These are phyloP conservation scores for Coniochaeta sp. DNA, from an alignment of 2,329 filamentous ascomycete genomes.

Conservation along the genomic window DNA sequence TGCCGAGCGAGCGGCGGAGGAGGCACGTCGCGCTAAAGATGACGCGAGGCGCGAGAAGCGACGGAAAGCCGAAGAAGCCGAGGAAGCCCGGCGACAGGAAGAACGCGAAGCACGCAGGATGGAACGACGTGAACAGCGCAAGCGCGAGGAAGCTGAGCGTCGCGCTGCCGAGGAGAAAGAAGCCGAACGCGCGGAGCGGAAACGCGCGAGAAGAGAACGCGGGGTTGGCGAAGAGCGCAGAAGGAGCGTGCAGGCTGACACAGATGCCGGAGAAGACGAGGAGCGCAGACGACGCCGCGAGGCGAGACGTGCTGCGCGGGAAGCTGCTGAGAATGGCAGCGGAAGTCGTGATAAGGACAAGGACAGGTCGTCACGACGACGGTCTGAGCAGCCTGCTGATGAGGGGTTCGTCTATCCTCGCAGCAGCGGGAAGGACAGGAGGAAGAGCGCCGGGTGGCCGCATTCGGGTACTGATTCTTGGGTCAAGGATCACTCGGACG, in stretches of 20 bases:
- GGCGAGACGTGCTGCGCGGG: constrained; percentile 37
- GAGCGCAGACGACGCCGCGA: constrained; percentile 47
- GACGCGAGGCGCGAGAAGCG: constrained; percentile 48
- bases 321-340: constrained; percentile 11
- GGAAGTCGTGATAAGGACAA: background rate
- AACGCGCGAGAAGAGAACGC: constrained; percentile 39
- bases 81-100: constrained; percentile 43
- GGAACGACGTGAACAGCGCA: constrained; percentile 41
- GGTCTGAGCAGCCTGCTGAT: constrained; percentile 23
- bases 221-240: constrained; percentile 21
- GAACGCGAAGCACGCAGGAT: constrained; percentile 52
- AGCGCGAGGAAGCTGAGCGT: constrained; percentile 41
- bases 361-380: constrained; percentile 27
- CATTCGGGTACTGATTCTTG: constrained; percentile 58
- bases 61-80: constrained; percentile 48
- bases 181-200: constrained; percentile 40
- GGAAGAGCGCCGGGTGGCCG: constrained; percentile 37
- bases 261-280: constrained; percentile 41
- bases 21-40: constrained; percentile 48
- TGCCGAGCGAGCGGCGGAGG: constrained; percentile 44
- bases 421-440: constrained; percentile 23
- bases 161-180: constrained; percentile 39
- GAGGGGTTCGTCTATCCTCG: constrained; percentile 34
- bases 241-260: constrained; percentile 22
- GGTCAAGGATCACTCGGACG: constrained; percentile 58